A percentile compares a stretch with the other conserved stretches of the same genome.
phyloP scores from a whole-genome alignment of 2,329 filamentous ascomycete species.

The Chalara sp. region DNA sequence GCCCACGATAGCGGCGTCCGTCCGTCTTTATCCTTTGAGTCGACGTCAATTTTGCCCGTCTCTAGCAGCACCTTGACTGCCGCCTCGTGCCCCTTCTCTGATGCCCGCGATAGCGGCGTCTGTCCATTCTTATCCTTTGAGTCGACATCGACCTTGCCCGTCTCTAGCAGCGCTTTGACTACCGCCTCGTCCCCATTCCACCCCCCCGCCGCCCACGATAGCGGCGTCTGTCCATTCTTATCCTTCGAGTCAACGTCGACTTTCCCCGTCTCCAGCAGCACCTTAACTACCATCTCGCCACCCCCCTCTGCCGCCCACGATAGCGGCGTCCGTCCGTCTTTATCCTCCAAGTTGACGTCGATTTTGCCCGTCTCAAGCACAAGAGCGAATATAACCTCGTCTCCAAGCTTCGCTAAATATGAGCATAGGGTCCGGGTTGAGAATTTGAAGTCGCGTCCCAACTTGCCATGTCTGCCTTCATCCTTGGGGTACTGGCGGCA shows the following conservation, averaged over 20 bases:
- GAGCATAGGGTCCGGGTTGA: background rate
- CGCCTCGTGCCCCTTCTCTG: background rate
- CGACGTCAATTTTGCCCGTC: background rate
- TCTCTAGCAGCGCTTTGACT: background rate
- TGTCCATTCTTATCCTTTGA: background rate
- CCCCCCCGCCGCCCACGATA: background rate
- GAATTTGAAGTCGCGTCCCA: constrained; percentile 2
- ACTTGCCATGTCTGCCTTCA: background rate
- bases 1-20: constrained; percentile 13
- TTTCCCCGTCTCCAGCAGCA: too few species aligned
- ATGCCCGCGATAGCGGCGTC: background rate
- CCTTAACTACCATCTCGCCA: too few species aligned
- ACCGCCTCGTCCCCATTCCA: background rate
- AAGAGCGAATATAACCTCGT: constrained; percentile 1
- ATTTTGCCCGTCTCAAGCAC: constrained; percentile 1
- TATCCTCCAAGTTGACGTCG: constrained; percentile 2
- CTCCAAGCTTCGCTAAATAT: background rate
- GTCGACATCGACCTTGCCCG: background rate
- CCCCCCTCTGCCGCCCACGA: too few species aligned
- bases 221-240: constrained; percentile 1
- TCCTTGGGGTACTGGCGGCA: too few species aligned
- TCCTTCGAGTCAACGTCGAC: background rate
- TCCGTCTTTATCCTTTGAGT: background rate
- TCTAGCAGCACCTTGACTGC: background rate
- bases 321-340: too few species aligned